A percentile compares a stretch with the other conserved stretches of the same genome.
Evolutionary conservation across 1,139 yeast genomes (phyloP).

Genomic region (Taphrina pruni): DNA sequence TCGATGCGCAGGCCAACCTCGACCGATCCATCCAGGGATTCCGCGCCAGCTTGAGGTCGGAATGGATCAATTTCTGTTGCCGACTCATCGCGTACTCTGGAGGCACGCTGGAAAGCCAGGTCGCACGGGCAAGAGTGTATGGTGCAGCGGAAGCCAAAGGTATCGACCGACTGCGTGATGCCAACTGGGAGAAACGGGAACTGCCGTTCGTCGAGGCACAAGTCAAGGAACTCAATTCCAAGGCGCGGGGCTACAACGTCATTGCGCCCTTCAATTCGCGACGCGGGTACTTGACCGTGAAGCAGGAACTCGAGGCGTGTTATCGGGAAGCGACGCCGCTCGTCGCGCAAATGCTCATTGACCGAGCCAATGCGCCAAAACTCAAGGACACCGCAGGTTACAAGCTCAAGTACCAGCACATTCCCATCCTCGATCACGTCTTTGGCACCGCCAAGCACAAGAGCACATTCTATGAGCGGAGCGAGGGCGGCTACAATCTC

Average conservation of each 20-base stretch:
- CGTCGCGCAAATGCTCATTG: slow-evolving; percentile 16
- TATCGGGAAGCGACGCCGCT: slow-evolving; percentile 50
- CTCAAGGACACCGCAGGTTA: slow-evolving; percentile 28
- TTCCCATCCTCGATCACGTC: slow-evolving; percentile 28
- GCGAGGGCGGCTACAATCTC: slow-evolving; percentile 30
- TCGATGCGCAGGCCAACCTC: slow-evolving; percentile 63
- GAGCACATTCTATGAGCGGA: slow-evolving; percentile 33
- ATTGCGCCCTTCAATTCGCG: slow-evolving; percentile 81
- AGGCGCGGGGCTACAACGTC: slow-evolving; percentile 71
- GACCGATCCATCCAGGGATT: slow-evolving; percentile 28
- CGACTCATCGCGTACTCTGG: slow-evolving; percentile 34
- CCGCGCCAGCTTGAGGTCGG: slow-evolving; percentile 22
- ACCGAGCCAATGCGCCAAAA: slow-evolving; percentile 36
- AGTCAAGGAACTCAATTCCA: slow-evolving; percentile 60
- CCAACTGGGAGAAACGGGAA: slow-evolving; percentile 55
- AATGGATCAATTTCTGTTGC: slow-evolving; percentile 31
- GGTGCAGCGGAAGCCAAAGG: slow-evolving; percentile 25
- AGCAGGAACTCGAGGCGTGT: slow-evolving; percentile 59
- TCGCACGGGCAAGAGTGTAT: slow-evolving; percentile 48
- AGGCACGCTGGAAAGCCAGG: slow-evolving; percentile 59
- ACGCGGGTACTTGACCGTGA: slow-evolving; percentile 63
- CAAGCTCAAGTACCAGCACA: slow-evolving; percentile 27
- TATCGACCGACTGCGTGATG: slow-evolving; percentile 33
- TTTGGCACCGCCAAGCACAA: slow-evolving; percentile 26
- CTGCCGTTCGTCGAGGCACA: slow-evolving; percentile 56